phyloP scores from a whole-genome alignment of 2,329 filamentous ascomycete species.

The Zymoseptoria pseudotritici region DNA sequence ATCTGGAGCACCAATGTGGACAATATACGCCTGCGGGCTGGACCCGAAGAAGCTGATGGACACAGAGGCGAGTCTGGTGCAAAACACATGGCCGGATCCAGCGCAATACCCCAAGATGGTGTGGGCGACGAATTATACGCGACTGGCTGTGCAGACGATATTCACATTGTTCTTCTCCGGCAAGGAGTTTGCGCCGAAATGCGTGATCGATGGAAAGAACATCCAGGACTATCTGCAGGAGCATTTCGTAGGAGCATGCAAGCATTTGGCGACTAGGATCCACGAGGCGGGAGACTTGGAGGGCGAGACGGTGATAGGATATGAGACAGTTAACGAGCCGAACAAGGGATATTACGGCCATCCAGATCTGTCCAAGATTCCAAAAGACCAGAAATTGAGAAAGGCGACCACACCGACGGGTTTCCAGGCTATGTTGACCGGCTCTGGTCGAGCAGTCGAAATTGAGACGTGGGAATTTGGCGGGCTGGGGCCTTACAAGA shows the following conservation, averaged over 20 bases:
- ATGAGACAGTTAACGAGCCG: conserved; percentile 95
- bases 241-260: conserved; percentile 75
- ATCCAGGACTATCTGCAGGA: conserved; percentile 91
- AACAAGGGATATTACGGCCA: conserved; percentile 81
- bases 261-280: conserved; percentile 74
- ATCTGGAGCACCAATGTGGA: conserved; percentile 96
- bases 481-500: conserved; percentile 83
- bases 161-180: conserved; percentile 94
- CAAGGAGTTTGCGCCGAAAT: conserved; percentile 87
- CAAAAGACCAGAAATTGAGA: conserved; percentile 79
- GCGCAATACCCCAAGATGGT: conserved; percentile 95
- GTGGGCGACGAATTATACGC: conserved; percentile 94
- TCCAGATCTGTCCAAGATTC: conserved; percentile 71
- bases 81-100: conserved; percentile 85
- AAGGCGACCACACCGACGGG: conserved; percentile 90
- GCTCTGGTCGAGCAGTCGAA: conserved; percentile 85
- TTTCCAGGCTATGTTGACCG: conserved; percentile 87
- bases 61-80: conserved; percentile 87
- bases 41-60: conserved; percentile 77
- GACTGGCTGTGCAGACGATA: conserved; percentile 78
- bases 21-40: conserved; percentile 84
- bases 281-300: conserved; percentile 85
- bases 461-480: conserved; percentile 91
- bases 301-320: conserved; percentile 81
- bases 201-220: conserved; percentile 87